These are phyloP conservation scores for Naganishia vishniacii DNA, from an alignment of 768 basidiomycete species.

Conservation along the genomic window DNA sequence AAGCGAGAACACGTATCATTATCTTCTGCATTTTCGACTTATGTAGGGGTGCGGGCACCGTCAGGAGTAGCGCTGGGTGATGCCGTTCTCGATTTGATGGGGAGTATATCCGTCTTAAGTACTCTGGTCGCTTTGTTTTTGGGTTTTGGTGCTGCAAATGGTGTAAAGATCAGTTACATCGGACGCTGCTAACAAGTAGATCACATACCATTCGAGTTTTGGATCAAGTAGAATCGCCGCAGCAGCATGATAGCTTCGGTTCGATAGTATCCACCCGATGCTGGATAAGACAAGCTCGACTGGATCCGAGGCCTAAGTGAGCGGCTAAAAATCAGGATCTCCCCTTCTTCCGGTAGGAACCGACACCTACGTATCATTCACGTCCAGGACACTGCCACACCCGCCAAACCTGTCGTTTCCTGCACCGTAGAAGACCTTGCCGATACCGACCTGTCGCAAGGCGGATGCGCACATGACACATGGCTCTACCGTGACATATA, in stretches of 20 bases:
- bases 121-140: slow-evolving; percentile 76
- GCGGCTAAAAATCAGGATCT: not conserved
- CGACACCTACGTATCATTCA: slow-evolving; percentile 62
- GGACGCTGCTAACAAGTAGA: too few relatives aligned
- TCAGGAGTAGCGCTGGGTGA: slow-evolving; percentile 7
- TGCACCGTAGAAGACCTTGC: slow-evolving; percentile 84
- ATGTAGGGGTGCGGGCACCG: not conserved
- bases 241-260: slow-evolving; percentile 82
- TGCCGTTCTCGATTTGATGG: slow-evolving; percentile 18
- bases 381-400: slow-evolving; percentile 85
- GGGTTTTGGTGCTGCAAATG: slow-evolving; percentile 70
- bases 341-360: not conserved
- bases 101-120: slow-evolving; percentile 63
- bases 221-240: slow-evolving; percentile 83
- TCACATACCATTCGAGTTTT: slow-evolving; percentile 78
- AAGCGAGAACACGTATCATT: too few relatives aligned
- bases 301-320: slow-evolving; percentile 8
- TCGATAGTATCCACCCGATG: slow-evolving; percentile 67
- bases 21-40: not conserved
- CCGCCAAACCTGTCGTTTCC: slow-evolving; percentile 95
- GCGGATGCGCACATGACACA: slow-evolving; percentile 99
- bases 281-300: slow-evolving; percentile 53
- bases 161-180: too few relatives aligned
- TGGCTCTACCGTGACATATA: slow-evolving; percentile 98
- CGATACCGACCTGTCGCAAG: slow-evolving; percentile 84